phyloP scores from a whole-genome alignment of 2,329 filamentous ascomycete species.

The Tolypocladium guangdongense region DNA sequence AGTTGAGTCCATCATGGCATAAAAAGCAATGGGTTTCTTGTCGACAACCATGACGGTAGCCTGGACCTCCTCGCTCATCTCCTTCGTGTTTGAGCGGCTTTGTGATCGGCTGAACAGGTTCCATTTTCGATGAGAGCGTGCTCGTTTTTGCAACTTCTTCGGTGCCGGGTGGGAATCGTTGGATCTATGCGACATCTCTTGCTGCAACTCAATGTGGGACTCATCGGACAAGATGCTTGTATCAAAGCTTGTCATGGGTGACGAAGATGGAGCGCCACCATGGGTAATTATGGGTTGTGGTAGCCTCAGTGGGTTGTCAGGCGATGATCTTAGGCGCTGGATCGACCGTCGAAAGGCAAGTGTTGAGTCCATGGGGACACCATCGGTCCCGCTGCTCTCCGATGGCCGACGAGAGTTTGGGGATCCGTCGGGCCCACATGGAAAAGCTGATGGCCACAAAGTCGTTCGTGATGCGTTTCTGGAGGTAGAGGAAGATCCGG shows the following conservation, averaged over 20 bases:
- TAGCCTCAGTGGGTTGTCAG: conserved; percentile 33
- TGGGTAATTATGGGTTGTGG: conserved; percentile 43
- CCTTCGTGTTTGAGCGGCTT: conserved; percentile 29
- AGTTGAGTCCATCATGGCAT: conserved; percentile 50
- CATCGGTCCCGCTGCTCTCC: conserved; percentile 46
- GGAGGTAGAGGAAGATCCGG: conserved; percentile 29
- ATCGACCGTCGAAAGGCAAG: conserved; percentile 45
- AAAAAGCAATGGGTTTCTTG: conserved; percentile 45
- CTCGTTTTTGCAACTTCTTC: conserved; percentile 45
- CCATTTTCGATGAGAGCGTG: conserved; percentile 49
- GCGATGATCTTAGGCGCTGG: conserved; percentile 36
- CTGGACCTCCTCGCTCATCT: conserved; percentile 27
- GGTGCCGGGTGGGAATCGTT: conserved; percentile 19
- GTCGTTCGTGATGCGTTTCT: conserved; percentile 30
- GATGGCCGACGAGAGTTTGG: conserved; percentile 32
- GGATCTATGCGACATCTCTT: conserved; percentile 21
- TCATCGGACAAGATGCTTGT: conserved; percentile 48
- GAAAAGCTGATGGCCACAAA: conserved; percentile 44
- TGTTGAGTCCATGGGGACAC: conserved; percentile 33
- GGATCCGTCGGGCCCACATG: conserved; percentile 20
- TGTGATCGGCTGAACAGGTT: conserved; percentile 51
- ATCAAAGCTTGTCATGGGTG: conserved; percentile 44
- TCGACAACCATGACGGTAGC: conserved; percentile 37
- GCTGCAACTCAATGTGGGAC: conserved; percentile 32
- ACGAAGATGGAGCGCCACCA: conserved; percentile 29